These are phyloP conservation scores for Beauveria rudraprayagi DNA, from an alignment of 2,329 filamentous ascomycete genomes.

Conservation along the genomic window DNA sequence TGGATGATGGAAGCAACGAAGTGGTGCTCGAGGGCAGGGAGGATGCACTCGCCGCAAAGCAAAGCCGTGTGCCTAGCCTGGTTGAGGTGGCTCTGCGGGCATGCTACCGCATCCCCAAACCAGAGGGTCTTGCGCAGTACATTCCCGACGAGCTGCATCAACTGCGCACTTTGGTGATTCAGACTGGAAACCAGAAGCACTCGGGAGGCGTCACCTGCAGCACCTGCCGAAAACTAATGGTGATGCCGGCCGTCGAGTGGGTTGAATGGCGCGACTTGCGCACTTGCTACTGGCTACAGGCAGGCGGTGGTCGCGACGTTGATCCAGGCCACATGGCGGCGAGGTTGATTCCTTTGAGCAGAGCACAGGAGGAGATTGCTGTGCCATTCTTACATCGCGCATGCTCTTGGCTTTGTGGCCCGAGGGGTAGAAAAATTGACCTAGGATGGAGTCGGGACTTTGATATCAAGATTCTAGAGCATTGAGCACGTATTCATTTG, in stretches of 20 bases:
- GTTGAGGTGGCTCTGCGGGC: constrained; percentile 42
- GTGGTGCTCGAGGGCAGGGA: constrained; percentile 8
- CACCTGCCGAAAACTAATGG: constrained; percentile 38
- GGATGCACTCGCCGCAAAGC: constrained; percentile 7
- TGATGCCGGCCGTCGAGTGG: constrained; percentile 50
- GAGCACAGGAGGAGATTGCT: constrained; percentile 25
- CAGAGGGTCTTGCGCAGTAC: constrained; percentile 33
- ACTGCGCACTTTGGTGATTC: constrained; percentile 32
- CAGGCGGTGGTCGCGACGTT: constrained; percentile 1
- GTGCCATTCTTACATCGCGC: constrained; percentile 41
- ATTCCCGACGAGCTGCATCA: constrained; percentile 34
- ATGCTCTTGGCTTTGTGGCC: constrained; percentile 43
- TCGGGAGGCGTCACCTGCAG: constrained; percentile 44
- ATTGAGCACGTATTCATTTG: neutral
- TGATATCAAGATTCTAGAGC: neutral
- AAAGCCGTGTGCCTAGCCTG: constrained; percentile 38
- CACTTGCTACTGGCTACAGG: constrained; percentile 14
- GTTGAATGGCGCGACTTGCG: constrained; percentile 50
- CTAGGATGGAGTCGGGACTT: constrained; percentile 8
- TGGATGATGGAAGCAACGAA: neutral
- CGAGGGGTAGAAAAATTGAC: constrained; percentile 25
- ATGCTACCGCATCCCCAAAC: constrained; percentile 35
- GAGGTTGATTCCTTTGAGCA: constrained; percentile 20
- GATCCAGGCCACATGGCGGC: constrained; percentile 12
- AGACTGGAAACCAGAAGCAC: constrained; percentile 33